Evolutionary conservation across 2,329 filamentous ascomycete genomes (phyloP), one percentile per base, ranked within the genome.

Genomic region (Paracoccidioides brasiliensis): DNA sequence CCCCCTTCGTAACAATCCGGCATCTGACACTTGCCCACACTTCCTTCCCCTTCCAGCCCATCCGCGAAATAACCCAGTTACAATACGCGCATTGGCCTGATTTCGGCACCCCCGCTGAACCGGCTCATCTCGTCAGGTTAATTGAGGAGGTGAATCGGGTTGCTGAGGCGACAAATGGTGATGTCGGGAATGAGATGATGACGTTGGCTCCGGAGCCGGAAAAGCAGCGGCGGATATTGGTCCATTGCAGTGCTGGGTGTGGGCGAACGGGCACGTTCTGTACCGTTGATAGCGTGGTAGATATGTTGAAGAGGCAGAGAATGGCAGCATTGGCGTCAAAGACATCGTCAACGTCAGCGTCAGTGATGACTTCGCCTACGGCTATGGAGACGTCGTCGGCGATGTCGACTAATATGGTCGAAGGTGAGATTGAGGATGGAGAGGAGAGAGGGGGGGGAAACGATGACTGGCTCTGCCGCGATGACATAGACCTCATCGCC

Each of bases 71-170:
- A 59, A 96, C 90, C 0, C 93, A 98, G 63, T 75, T 98, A 12
- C 90, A 97, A 67, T 97, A 96, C 68, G 83, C 89, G 0, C 84
- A 86, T n/a, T 98, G 93, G 93, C 93, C 93, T 0, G 93, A 98
- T 66, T 96, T 97, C 70, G 93, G 93, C 22, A 86, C 90, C 0
- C 91, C 91, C 0, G 90, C 93, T 0, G 86, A 94, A 64, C 90
- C 93, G 1, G 82, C 83, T 4, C 90, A 97, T 64, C 78, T 98
- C 1, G 78, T 98, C 14, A 87, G 85, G 1, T 74, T 98, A 14
- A 87, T 97, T n/a, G 90, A 96, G 69, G 80, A 95, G 53, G 88
- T 86, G 63, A 93, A 88, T 64, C 77, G 80, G 38, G 89, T 83
- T 69, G 57, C 80, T 73, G 15, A 69, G 74, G 62, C 64, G 28